Base-by-base conservation (phyloP, 441 rosid genomes). In the Capsella rubella region DNA sequence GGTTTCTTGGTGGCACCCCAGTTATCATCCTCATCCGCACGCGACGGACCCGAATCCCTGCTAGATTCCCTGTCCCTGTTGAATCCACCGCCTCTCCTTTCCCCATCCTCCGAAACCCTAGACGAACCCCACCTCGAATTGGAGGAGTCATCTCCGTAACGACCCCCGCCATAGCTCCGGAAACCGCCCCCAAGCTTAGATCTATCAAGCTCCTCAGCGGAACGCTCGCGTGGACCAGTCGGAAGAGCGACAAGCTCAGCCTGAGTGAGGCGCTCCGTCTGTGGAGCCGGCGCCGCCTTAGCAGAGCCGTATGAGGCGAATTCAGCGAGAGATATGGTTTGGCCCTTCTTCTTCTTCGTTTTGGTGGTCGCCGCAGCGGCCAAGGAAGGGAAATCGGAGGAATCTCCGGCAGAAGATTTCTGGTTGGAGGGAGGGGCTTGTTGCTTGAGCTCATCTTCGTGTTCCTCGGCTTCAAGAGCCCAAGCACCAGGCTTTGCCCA, bases 401-500 rank as follows among this genome's bases (percentile, higher is more conserved):
- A 71, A 62, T 72, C 68, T 1, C 1, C 64, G 49, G 63, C 2
- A 9, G 73, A 18, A 39, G 28, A 16, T 3, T 21, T 56, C 1
- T 64, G 67, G 16, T 15, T 63, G 2, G 75, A 58, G 47, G 61
- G 40, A 56, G 55, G 67, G 59, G 71, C 7, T 11, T 79, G 79
- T 31, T 81, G 68, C 15, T 74, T 74, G 77, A 93, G 96, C 39
- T 91, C 96, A 0, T 81, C 89, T 58, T 90, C 97, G 64, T 89
- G 80, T 57, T 90, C 91, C 54, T 95, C 96, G 29, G 97, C 89
- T 64, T 92, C 97, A 4, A 87, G 84, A 40, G 99, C 97, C 99
- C 99, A 94, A 3, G 97, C 86, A 37, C 97, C 95, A 16, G 99
- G 91, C 78, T 92, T 92, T 28, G 82, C 78, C 99, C 99, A 94